A percentile compares a stretch with the other conserved stretches of the same genome.
phyloP scores from a whole-genome alignment of 345 rosid species.

The Pugionium dolabratum region DNA sequence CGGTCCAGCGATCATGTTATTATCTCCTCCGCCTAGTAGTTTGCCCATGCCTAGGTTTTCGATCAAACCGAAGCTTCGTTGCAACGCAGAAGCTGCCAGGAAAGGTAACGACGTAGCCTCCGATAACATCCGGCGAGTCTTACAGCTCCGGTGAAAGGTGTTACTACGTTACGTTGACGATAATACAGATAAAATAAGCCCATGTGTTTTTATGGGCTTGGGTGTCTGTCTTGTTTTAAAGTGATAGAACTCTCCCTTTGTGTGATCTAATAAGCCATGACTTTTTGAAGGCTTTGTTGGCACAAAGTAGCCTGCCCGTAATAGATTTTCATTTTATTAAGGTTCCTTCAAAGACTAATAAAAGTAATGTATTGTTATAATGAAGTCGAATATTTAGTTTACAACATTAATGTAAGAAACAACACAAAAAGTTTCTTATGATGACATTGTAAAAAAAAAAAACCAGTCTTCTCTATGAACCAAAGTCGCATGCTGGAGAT shows the following conservation, averaged over 20 bases:
- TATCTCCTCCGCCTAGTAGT: constrained; percentile 76
- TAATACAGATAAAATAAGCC: constrained; percentile 34
- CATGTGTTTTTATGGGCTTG: constrained; percentile 24
- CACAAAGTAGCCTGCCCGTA: constrained; percentile 19
- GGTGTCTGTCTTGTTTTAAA: constrained; percentile 18
- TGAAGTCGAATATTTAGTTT: not conserved
- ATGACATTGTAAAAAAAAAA: not conserved
- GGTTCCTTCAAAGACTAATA: not conserved
- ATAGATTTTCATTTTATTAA: not conserved
- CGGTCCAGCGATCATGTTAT: constrained; percentile 43
- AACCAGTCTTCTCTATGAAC: constrained; percentile 4
- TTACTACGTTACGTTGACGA: constrained; percentile 11
- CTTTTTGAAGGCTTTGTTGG: constrained; percentile 19
- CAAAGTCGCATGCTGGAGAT: not conserved
- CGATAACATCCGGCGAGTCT: constrained; percentile 61
- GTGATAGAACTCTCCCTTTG: constrained; percentile 37
- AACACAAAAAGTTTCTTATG: not conserved
- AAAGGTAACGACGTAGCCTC: constrained; percentile 55
- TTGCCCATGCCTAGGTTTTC: constrained; percentile 74
- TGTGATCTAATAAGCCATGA: constrained; percentile 34
- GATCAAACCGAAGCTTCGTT: constrained; percentile 54
- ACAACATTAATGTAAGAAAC: constrained; percentile 17
- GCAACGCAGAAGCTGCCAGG: constrained; percentile 57
- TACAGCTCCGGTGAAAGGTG: constrained; percentile 59
- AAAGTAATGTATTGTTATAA: not conserved